A percentile compares a stretch with the other conserved stretches of the same genome.
These are phyloP conservation scores for Acer campestre DNA, from an alignment of 345 rosid genomes.

Conservation along the genomic window DNA sequence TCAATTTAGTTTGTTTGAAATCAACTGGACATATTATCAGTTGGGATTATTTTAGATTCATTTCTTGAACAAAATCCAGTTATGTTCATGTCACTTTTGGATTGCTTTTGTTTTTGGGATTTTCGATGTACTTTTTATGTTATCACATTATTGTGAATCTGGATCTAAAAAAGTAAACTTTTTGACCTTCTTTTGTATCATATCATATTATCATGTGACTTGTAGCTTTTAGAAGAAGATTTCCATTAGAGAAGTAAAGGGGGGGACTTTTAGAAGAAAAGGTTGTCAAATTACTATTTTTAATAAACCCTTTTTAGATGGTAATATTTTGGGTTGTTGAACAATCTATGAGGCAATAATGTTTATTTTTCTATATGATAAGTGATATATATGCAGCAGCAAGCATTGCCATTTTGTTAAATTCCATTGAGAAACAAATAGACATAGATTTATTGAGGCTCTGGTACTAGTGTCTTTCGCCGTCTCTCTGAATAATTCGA, in stretches of 20 bases:
- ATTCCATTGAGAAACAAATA: neutral
- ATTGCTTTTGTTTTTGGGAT: constrained; percentile 11
- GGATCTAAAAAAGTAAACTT: constrained; percentile 23
- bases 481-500: no score
- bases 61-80: neutral
- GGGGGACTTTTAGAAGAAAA: constrained; percentile 5
- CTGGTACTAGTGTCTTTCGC: neutral
- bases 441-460: neutral
- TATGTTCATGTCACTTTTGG: neutral
- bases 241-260: neutral
- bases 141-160: constrained; percentile 14
- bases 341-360: neutral
- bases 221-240: neutral
- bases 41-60: neutral
- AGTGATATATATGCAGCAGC: neutral
- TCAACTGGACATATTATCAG: neutral
- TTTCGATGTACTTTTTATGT: constrained; percentile 1
- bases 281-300: constrained; percentile 11
- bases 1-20: neutral
- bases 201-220: constrained; percentile 16
- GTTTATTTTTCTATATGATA: no score
- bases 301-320: neutral
- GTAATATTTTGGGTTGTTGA: neutral
- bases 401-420: neutral
- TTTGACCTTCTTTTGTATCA: constrained; percentile 12